A percentile compares a stretch with the other conserved stretches of the same genome.
phyloP scores from a whole-genome alignment of 306 rosid species.

The Chamaecrista fasciculata region DNA sequence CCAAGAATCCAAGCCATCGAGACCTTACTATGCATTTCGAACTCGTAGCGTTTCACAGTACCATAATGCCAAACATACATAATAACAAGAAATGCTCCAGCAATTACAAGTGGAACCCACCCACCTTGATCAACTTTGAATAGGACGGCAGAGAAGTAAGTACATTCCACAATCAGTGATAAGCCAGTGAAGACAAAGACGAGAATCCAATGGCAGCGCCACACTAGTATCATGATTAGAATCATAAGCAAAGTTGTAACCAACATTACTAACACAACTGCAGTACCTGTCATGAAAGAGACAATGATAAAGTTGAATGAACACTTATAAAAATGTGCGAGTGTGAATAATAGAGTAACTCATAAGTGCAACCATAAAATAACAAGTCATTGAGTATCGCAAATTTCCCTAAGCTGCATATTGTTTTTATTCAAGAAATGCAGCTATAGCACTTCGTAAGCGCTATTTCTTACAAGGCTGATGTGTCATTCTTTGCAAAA shows the following conservation, averaged over 20 bases:
- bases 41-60: constrained; percentile 65
- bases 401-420: constrained; percentile 5
- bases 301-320: not conserved
- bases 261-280: constrained; percentile 82
- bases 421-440: not conserved
- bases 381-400: constrained; percentile 16
- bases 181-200: constrained; percentile 58
- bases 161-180: constrained; percentile 75
- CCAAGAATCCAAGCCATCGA: constrained; percentile 99
- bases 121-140: constrained; percentile 90
- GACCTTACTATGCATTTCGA: constrained; percentile 87
- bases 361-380: not conserved
- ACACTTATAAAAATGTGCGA: not conserved
- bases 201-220: constrained; percentile 93
- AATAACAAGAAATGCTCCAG: constrained; percentile 62
- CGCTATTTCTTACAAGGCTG: not conserved
- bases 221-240: constrained; percentile 82
- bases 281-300: constrained; percentile 66
- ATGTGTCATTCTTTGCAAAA: no score
- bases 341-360: not conserved
- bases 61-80: constrained; percentile 97
- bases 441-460: not conserved
- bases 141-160: constrained; percentile 85
- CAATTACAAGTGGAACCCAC: constrained; percentile 88
- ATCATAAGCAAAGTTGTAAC: constrained; percentile 83